Base-by-base conservation (phyloP, 305 asterid species). In the Euphrasia arctica region DNA sequence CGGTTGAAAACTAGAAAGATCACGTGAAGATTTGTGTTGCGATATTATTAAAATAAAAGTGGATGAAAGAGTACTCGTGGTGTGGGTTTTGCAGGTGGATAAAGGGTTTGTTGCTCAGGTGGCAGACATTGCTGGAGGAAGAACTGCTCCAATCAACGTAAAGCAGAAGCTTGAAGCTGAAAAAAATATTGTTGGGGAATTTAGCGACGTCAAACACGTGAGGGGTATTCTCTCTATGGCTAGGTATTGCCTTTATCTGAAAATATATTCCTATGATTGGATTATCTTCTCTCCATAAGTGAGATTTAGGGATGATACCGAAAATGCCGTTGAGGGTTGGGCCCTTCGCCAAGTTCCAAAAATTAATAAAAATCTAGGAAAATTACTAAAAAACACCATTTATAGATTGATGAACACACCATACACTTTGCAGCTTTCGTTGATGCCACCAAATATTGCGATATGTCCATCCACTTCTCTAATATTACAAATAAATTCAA, bases 141-240 rank as follows among this genome's bases (percentile, higher is more conserved):
- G 99, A 80, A 84, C 72, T 67, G 97, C 92, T 70, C 96, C 99
- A n/a, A 73, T 93, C 96, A 93, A 93, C 75, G 95, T 82, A 68
- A 76, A 74, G 72, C 96, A 88, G 80, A 86, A 62, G 73, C 59
- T 48, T 65, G 92, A 72, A 79, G 97, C 96, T 70, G 80, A 59
- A 6, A 93, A 86, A 85, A 93, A 84, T 56, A 68, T 90, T 69
- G 79, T 75, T 27, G 99, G 96, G 70, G 99, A 90, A 80, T 90
- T 93, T 67, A 88, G 97, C 78, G 81, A 83, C 28, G 96, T 93
- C 76, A 90, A 88, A 74, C 99, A 93, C 60, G 97, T 88, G 63
- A 82, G 91, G 77, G 99, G 99, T 60, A 93, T 88, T 75, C 96
- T 93, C 70, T 93, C 99, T 36, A 90, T 93, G 99, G 96, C 97